phyloP scores from a whole-genome alignment of 192 early-diverging fungal species.

The Coemansia sp. region DNA sequence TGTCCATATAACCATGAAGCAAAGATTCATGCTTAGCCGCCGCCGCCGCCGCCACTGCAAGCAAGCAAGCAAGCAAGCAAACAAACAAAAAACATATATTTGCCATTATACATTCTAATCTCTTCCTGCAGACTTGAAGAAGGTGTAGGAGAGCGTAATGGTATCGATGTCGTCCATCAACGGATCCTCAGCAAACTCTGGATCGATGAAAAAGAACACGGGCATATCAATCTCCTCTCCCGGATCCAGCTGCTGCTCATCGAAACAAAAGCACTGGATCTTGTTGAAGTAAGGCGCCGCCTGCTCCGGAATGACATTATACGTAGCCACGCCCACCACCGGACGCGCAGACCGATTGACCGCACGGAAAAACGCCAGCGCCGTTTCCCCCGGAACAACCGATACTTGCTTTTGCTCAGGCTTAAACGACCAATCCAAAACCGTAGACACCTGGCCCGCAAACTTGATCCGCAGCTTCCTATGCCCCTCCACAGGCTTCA shows the following conservation, averaged over 20 bases:
- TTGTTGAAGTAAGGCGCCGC: conserved; percentile 98
- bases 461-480: conserved; percentile 67
- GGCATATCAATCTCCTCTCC: conserved; percentile 94
- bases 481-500: conserved; percentile 60
- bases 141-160: conserved; percentile 91
- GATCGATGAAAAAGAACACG: conserved; percentile 98
- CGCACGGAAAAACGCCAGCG: conserved; percentile 94
- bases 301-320: conserved; percentile 90
- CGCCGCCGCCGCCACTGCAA: no score
- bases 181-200: conserved; percentile 91
- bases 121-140: conserved; percentile 70
- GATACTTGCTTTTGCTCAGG: conserved; percentile 83
- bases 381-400: conserved; percentile 95
- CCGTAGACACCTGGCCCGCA: conserved; percentile 68
- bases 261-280: conserved; percentile 99
- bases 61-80: not conserved
- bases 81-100: not conserved
- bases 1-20: not conserved
- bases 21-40: no score
- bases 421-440: conserved; percentile 84
- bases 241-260: conserved; percentile 88
- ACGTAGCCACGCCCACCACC: conserved; percentile 94
- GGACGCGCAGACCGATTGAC: conserved; percentile 80
- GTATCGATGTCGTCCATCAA: conserved; percentile 91
- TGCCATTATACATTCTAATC: not conserved